Base-by-base conservation (phyloP, 257 asterid species). In the Salvia hispanica region DNA sequence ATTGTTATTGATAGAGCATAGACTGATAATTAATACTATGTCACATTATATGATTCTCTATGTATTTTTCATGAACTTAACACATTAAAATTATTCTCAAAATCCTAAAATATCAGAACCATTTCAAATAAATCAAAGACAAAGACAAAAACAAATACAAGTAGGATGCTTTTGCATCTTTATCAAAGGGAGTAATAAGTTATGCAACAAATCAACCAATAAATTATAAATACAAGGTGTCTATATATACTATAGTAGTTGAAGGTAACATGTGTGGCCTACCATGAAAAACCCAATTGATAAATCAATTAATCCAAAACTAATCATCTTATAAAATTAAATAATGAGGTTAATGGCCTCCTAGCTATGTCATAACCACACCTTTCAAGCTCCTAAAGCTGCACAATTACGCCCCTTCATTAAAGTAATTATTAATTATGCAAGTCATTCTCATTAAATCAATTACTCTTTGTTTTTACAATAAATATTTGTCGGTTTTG, bases 391-490 rank as follows among this genome's bases (percentile, higher is more conserved):
- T 69, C 43, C 48, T 36, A 58, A 71, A 59, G 59, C 55, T 34
- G 45, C 74, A 43, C 57, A 60, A 54, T 56, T 40, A 37, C 9
- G 42, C 45, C 75, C 67, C 12, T 45, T 45, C 48, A 31, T 61
- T 14, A 18, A 42, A 51, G 9, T 43, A 33, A 36, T 45, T 18
- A 14, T 6, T 14, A 64, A 57, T 28, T 31, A 56, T 28, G 62
- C 36, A 34, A 21, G 69, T 70, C 73, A 9, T 59, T 64, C 12
- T 75, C 80, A 50, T 7, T 6, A 58, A 69, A 54, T 7, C 64
- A 47, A 37, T 31, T 45, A 39, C 14, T 48, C 9, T 6, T 47
- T 37, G 1, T 43, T 21, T 28, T 11, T 43, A 8, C 25, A 8
- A 2, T n/a, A 13, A n/a, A 31, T 43, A 33, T 28, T 58, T 66